Conservation (phyloP, 2,329 filamentous ascomycete genomes). For the Diaporthe citriasiana region DNA sequence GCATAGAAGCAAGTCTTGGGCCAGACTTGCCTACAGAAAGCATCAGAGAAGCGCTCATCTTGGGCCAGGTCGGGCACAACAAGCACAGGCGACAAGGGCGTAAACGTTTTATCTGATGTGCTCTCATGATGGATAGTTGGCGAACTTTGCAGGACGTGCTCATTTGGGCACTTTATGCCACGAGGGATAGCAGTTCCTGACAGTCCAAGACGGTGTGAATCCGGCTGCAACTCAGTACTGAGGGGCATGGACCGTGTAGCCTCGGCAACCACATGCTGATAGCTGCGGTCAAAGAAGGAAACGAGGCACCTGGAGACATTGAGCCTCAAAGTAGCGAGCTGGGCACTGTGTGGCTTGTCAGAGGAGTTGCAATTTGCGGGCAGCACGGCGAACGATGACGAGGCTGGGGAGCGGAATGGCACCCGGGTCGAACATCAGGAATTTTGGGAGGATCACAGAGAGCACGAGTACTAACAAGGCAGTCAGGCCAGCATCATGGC, state of each 20-base stretch:
- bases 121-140: background rate
- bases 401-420: too few species aligned
- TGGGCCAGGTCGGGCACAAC: conserved; percentile 36
- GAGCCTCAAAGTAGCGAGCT: conserved; percentile 61
- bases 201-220: conserved; percentile 3
- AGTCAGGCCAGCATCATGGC: conserved; percentile 20
- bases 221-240: background rate
- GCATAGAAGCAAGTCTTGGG: conserved; percentile 37
- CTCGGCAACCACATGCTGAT: conserved; percentile 41
- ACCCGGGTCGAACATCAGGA: background rate
- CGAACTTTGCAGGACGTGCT: conserved; percentile 22
- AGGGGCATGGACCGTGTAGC: conserved; percentile 23
- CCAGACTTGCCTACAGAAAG: background rate
- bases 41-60: conserved; percentile 29
- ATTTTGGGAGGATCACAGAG: too few species aligned
- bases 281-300: conserved; percentile 38
- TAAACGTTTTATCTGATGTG: background rate
- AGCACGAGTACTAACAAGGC: conserved; percentile 19
- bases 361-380: background rate
- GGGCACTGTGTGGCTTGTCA: conserved; percentile 50
- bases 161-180: background rate
- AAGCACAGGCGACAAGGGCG: conserved; percentile 9
- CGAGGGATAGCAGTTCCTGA: conserved; percentile 35
- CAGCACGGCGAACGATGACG: background rate
- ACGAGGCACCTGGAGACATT: conserved; percentile 54